Percentiles rank a stretch among this genome's conserved stretches.
Evolutionary conservation across 1,139 yeast genomes (phyloP).

Genomic region (Geotrichum histeridarum): DNA sequence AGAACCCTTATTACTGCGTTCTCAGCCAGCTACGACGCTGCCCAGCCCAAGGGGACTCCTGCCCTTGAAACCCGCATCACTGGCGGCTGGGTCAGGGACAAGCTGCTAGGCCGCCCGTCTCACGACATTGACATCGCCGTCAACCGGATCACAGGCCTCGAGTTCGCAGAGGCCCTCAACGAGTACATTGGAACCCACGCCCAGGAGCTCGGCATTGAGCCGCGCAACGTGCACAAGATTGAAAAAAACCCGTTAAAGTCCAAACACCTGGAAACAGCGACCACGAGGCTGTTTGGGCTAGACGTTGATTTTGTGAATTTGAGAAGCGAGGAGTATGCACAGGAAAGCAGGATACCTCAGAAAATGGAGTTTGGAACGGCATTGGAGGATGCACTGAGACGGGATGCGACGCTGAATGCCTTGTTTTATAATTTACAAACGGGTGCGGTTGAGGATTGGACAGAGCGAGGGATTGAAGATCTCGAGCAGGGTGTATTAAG

Average conservation of each 20-base stretch:
- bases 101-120: conserved; percentile 69
- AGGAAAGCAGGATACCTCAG: conserved; percentile 74
- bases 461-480: conserved; percentile 69
- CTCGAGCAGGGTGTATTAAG: conserved; percentile 63
- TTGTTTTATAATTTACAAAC: conserved; percentile 75
- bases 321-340: conserved; percentile 79
- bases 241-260: conserved; percentile 92
- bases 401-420: conserved; percentile 93
- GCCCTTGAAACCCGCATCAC: conserved; percentile 67
- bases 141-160: conserved; percentile 76
- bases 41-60: conserved; percentile 21
- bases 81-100: conserved; percentile 99
- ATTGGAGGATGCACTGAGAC: conserved; percentile 78
- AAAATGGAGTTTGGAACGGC: conserved; percentile 68
- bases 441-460: conserved; percentile 72
- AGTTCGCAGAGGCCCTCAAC: conserved; percentile 66
- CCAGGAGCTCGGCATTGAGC: conserved; percentile 42
- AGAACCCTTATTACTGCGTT: conserved; percentile 41
- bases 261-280: conserved; percentile 93
- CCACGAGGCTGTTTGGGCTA: conserved; percentile 72
- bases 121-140: conserved; percentile 91
- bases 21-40: conserved; percentile 25
- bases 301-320: conserved; percentile 91
- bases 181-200: conserved; percentile 44
- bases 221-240: conserved; percentile 66